Base-by-base conservation (phyloP, 1,284 basidiomycete species). In the Ceraceosorus guamensis region DNA sequence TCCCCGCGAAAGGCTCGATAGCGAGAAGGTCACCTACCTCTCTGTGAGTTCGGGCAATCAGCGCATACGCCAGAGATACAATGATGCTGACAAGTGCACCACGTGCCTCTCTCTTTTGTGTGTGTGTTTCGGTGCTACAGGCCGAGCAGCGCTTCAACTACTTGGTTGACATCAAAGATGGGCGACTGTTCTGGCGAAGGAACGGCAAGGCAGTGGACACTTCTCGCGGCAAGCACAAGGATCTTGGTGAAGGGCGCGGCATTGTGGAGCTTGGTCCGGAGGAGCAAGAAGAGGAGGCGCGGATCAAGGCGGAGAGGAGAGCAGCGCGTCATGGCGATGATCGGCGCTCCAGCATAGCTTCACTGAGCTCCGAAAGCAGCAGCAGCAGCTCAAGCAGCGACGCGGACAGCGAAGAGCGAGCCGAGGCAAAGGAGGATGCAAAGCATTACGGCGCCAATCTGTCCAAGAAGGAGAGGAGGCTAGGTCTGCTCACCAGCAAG, bases 111-210 rank as follows among this genome's bases (percentile, higher is more conserved):
- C n/a, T n/a, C n/a, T n/a, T n/a, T n/a, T n/a, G n/a, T n/a, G n/a
- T n/a, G n/a, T n/a, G n/a, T n/a, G n/a, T n/a, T n/a, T n/a, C n/a
- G n/a, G n/a, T n/a, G n/a, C n/a, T n/a, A n/a, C n/a, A n/a, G n/a
- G 80, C 81, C 2, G 84, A 86, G 65, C 85, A 88, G 77, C 79
- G 87, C 6, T 77, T 84, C 24, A 87, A 87, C 68, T 88, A 88
- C 68, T 80, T 88, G 3, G 83, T 85, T 53, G 83, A 84, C 63
- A 59, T 70, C n/a, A 62, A 78, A 0, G 77, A 83, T n/a, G 87
- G 87, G 1, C 81, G 80, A 58, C 79, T 89, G 14, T 78, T 83
- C n/a, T 89, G 87, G 87, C 83, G 82, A 2, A 80, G 81, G 14
- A 86, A 85, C 63, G 80, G 82, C 48, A 80, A 84, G 56, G 78